Base-by-base conservation (phyloP, 306 rosid genomes). In the Alnus glutinosa region DNA sequence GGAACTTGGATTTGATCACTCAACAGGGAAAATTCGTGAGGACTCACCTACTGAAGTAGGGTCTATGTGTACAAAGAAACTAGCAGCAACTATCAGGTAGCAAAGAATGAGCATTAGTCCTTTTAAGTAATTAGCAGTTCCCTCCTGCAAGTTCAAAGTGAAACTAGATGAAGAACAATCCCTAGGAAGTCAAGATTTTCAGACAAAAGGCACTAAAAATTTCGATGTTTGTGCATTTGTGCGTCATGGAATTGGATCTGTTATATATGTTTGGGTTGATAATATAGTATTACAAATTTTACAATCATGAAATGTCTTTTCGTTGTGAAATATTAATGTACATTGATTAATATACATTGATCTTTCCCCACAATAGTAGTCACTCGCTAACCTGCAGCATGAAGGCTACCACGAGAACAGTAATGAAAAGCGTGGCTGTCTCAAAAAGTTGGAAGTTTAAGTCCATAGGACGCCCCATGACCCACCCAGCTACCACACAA, bases 21-120 rank as follows among this genome's bases (percentile, higher is more conserved):
- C 62, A 55, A 10, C 14, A 64, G 42, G 23, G 1, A 7, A 36
- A 34, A 16, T 18, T 6, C 47, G 28, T 36, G 48, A 64, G 42
- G 5, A 64, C 80, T 55, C 15, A 80, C 82, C 89, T 54, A 66
- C 70, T 50, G 78, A 61, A 32, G 84, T 44, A 66, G 91, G 89
- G 76, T 90, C 97, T 23, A 84, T 85, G 48, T 92, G 97, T 78
- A 92, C 96, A 83, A 87, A 92, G 75, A 92, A 90, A 79, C 97
- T 88, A 42, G 93, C 97, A 44, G 96, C 92, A 16, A 90, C 93
- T 80, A 92, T 92, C 78, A 92, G 89, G 83, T 92, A 92, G 86
- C 96, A 90, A 37, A 92, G 88, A 73, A 92, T 80, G 52, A 92
- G 93, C 97, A 90, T 88, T 66, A 92, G 80, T 67, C 97, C 97